These are phyloP conservation scores for Alternaria infectoria DNA, from an alignment of 2,329 filamentous ascomycete species.

Conservation along the genomic window DNA sequence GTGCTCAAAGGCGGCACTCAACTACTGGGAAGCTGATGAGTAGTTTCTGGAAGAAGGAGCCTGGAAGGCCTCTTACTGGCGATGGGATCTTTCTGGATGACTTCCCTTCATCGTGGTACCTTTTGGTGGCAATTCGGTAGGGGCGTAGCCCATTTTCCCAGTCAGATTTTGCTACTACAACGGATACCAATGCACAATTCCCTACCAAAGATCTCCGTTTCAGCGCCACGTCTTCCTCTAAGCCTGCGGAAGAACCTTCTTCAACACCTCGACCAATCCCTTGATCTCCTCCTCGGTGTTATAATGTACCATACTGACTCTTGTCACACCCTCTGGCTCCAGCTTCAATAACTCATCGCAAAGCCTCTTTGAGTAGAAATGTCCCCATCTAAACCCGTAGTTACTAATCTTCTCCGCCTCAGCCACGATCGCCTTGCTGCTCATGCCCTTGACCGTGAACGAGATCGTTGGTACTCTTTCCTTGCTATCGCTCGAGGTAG, in stretches of 20 bases:
- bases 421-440: constrained; percentile 65
- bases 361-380: constrained; percentile 72
- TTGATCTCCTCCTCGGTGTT: constrained; percentile 70
- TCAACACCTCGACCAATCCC: constrained; percentile 59
- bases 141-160: background rate
- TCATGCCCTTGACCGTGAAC: constrained; percentile 66
- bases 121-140: background rate
- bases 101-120: background rate
- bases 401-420: constrained; percentile 64
- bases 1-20: background rate
- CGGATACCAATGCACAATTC: rapidly evolving
- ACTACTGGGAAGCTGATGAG: background rate
- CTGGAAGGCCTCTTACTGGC: background rate
- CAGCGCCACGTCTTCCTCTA: background rate
- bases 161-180: background rate
- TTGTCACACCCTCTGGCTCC: constrained; percentile 66
- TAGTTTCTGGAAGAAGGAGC: background rate
- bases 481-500: constrained; percentile 54
- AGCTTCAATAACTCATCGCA: constrained; percentile 65
- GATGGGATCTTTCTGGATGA: no score
- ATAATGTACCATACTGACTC: constrained; percentile 76
- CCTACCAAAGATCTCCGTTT: background rate
- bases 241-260: constrained; percentile 53
- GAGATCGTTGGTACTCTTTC: constrained; percentile 70
- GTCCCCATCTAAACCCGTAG: constrained; percentile 70